Percentiles rank a stretch among this genome's conserved stretches.
Evolutionary conservation across 768 basidiomycete species (phyloP).

Genomic region (Crassisporium funariophilum): DNA sequence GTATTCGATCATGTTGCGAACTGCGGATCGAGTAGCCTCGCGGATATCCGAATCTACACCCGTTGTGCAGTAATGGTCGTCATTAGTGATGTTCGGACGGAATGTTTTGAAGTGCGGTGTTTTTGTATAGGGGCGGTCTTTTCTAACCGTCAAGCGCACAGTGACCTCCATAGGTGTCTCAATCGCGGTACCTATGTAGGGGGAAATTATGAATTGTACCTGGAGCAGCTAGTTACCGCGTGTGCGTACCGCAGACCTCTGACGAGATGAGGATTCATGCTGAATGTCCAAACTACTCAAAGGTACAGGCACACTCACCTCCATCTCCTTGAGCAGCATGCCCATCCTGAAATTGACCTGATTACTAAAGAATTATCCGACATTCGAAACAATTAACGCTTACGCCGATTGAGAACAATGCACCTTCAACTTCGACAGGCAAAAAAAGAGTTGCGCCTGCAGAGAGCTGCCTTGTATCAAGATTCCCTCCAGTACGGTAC

Average conservation of each 20-base stretch:
- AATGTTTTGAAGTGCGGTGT: slow-evolving; percentile 57
- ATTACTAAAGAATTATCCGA: not conserved
- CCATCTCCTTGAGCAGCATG: slow-evolving; percentile 71
- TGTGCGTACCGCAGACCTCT: slow-evolving; percentile 63
- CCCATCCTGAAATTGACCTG: slow-evolving; percentile 57
- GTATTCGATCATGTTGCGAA: slow-evolving; percentile 59
- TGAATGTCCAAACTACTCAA: not conserved
- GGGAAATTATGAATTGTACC: not conserved
- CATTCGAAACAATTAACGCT: slow-evolving; percentile 17
- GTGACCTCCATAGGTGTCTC: slow-evolving; percentile 61
- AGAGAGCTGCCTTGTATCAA: slow-evolving; percentile 59
- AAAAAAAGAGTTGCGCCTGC: slow-evolving; percentile 60
- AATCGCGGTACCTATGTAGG: slow-evolving; percentile 54
- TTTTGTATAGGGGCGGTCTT: slow-evolving; percentile 57
- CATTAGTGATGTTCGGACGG: slow-evolving; percentile 24
- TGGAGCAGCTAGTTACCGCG: not conserved
- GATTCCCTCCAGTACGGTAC: slow-evolving; percentile 60
- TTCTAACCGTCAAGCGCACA: slow-evolving; percentile 57
- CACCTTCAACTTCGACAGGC: slow-evolving; percentile 61
- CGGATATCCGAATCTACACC: slow-evolving; percentile 58
- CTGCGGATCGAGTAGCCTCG: slow-evolving; percentile 56
- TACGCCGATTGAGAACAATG: slow-evolving; percentile 62
- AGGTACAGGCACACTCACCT: slow-evolving; percentile 37
- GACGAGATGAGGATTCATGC: slow-evolving; percentile 1
- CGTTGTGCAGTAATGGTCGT: slow-evolving; percentile 59